These are phyloP conservation scores for Naganishia kalamii DNA, from an alignment of 768 basidiomycete species.

Conservation along the genomic window DNA sequence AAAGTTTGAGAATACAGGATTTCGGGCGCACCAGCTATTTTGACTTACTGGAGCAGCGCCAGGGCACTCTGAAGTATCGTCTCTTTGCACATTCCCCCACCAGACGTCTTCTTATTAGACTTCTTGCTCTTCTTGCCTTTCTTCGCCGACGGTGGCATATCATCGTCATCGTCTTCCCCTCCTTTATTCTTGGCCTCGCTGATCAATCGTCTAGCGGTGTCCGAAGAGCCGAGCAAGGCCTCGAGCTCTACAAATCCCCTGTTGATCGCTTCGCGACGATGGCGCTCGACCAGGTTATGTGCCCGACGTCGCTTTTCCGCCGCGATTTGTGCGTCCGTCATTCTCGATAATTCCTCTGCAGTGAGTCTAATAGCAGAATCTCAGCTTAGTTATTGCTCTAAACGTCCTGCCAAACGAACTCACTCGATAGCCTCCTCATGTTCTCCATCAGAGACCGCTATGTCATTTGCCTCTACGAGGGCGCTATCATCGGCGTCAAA, in stretches of 20 bases:
- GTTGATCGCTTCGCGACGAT: slow-evolving; percentile 11
- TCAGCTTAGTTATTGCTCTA: not conserved
- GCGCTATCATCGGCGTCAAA: not conserved
- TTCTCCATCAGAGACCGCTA: slow-evolving; percentile 6
- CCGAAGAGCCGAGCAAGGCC: not conserved
- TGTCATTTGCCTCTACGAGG: slow-evolving; percentile 4
- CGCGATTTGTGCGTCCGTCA: slow-evolving; percentile 12
- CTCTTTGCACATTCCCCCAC: slow-evolving; percentile 13
- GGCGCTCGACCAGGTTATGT: slow-evolving; percentile 5
- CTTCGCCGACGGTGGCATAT: not conserved
- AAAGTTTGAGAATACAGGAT: not conserved
- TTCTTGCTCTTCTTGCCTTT: slow-evolving; percentile 14
- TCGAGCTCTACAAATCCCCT: slow-evolving; percentile 12
- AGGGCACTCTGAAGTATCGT: slow-evolving; percentile 11
- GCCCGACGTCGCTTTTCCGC: slow-evolving; percentile 14
- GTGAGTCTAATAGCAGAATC: not conserved
- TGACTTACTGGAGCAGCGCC: not conserved
- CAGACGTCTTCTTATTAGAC: slow-evolving; percentile 8
- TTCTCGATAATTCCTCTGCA: slow-evolving; percentile 7
- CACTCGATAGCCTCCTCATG: slow-evolving; percentile 9
- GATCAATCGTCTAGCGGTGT: slow-evolving; percentile 3
- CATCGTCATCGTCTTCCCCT: slow-evolving; percentile 8
- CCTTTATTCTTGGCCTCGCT: not conserved
- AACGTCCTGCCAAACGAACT: not conserved
- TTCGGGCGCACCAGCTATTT: not conserved